A percentile compares a stretch with the other conserved stretches of the same genome.
Evolutionary conservation across 2,329 filamentous ascomycete species (phyloP).

Genomic region (Ceratocystis diversiconidia): DNA sequence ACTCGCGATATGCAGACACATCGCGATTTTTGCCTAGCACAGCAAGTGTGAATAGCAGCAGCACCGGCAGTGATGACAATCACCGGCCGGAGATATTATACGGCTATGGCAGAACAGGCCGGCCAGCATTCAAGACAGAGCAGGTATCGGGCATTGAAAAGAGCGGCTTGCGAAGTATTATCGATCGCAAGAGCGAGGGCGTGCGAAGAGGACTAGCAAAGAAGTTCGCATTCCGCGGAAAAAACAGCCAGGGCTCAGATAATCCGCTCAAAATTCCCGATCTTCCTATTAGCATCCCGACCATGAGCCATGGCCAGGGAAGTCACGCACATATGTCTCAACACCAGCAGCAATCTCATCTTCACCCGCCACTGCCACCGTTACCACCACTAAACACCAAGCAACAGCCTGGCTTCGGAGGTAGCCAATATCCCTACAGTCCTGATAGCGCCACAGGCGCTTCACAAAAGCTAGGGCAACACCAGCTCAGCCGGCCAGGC

Average conservation of each 20-base stretch:
- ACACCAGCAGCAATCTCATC: conserved; percentile 13
- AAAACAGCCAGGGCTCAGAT: conserved; percentile 23
- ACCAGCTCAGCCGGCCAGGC: background rate
- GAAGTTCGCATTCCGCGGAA: conserved; percentile 37
- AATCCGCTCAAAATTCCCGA: conserved; percentile 12
- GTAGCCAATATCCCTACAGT: conserved; percentile 16
- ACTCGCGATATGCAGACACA: background rate
- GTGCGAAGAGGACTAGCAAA: conserved; percentile 40
- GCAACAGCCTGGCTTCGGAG: conserved; percentile 16
- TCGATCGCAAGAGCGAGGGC: conserved; percentile 43
- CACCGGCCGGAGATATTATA: conserved; percentile 24
- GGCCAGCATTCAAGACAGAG: conserved; percentile 33
- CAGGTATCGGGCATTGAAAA: conserved; percentile 42
- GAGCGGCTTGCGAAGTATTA: conserved; percentile 36
- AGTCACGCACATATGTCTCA: conserved; percentile 12
- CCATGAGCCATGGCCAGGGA: conserved; percentile 20
- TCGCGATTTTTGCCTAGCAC: conserved; percentile 10
- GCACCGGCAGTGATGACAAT: conserved; percentile 2
- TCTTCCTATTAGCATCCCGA: conserved; percentile 20
- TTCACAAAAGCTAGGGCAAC: background rate
- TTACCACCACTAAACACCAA: conserved; percentile 7
- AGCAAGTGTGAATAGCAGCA: conserved; percentile 1
- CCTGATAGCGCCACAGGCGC: conserved; percentile 13
- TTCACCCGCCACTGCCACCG: background rate
- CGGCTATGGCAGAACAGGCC: conserved; percentile 31